Evolutionary conservation across 768 basidiomycete genomes (phyloP).

Genomic region (Boletus insuetus): DNA sequence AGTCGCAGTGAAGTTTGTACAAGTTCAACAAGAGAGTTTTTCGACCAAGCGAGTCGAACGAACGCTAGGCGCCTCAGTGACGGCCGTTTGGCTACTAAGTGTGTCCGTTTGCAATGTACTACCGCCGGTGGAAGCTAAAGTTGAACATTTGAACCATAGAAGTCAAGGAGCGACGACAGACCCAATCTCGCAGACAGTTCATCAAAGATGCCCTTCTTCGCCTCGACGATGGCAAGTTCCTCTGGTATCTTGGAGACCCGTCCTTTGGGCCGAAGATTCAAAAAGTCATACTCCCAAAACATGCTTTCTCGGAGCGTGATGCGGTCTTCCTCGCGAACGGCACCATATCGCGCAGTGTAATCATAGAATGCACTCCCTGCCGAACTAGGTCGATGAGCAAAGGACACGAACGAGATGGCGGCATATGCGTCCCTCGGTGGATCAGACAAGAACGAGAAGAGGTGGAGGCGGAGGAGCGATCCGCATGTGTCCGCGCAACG

Average conservation of each 20-base stretch:
- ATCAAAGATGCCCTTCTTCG: constrained; percentile 43
- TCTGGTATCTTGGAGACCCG: constrained; percentile 18
- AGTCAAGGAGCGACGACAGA: constrained; percentile 63
- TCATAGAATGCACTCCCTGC: constrained; percentile 81
- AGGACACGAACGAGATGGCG: constrained; percentile 58
- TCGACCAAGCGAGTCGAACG: too few species aligned
- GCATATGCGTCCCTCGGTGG: constrained; percentile 45
- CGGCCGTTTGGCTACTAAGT: too few species aligned
- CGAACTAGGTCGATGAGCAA: constrained; percentile 56
- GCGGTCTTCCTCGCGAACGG: constrained; percentile 80
- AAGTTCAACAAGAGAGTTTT: too few species aligned
- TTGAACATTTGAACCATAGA: too few species aligned
- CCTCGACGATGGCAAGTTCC: constrained; percentile 26
- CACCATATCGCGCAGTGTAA: constrained; percentile 90
- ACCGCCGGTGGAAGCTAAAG: too few species aligned
- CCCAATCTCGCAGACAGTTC: constrained; percentile 54
- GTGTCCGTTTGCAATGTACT: too few species aligned
- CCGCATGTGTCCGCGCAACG: constrained; percentile 68
- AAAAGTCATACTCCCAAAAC: constrained; percentile 49
- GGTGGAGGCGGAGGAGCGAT: constrained; percentile 60
- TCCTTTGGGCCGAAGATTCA: constrained; percentile 26
- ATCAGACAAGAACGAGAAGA: constrained; percentile 70
- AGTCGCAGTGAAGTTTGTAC: too few species aligned
- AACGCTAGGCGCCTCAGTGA: too few species aligned
- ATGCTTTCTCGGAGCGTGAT: constrained; percentile 73